These are phyloP conservation scores for Aethionema arabicum DNA, from an alignment of 345 rosid species.

Conservation along the genomic window DNA sequence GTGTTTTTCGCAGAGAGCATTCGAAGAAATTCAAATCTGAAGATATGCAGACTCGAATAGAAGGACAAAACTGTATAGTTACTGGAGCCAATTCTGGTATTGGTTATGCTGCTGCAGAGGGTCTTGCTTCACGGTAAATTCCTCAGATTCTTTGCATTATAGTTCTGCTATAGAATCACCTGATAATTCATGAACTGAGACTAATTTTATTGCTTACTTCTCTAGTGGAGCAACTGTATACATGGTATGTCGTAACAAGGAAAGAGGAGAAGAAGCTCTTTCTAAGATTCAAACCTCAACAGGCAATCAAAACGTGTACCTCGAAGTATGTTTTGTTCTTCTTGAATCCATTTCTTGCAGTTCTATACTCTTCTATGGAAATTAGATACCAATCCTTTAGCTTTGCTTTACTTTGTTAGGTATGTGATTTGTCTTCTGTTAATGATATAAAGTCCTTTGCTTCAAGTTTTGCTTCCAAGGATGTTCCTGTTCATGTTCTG, in stretches of 20 bases:
- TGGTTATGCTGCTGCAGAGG: slow-evolving; percentile 89
- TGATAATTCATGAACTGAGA: not conserved
- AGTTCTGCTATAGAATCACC: not conserved
- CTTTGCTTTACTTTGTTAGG: slow-evolving; percentile 46
- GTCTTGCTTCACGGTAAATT: slow-evolving; percentile 84
- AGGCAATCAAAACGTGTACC: slow-evolving; percentile 70
- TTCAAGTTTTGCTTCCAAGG: slow-evolving; percentile 68
- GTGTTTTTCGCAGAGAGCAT: slow-evolving; percentile 50
- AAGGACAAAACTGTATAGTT: slow-evolving; percentile 81
- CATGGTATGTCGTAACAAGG: slow-evolving; percentile 84
- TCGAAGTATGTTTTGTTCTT: slow-evolving; percentile 54
- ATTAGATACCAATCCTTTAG: not conserved
- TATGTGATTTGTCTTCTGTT: slow-evolving; percentile 84
- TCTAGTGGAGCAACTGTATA: slow-evolving; percentile 81
- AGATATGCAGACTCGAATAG: slow-evolving; percentile 57
- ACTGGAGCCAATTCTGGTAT: slow-evolving; percentile 95
- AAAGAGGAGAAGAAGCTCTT: slow-evolving; percentile 79
- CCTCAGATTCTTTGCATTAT: slow-evolving; percentile 10
- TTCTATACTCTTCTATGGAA: slow-evolving; percentile 19
- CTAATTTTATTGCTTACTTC: slow-evolving; percentile 2
- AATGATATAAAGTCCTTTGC: slow-evolving; percentile 75
- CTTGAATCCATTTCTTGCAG: not conserved
- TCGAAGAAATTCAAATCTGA: slow-evolving; percentile 67
- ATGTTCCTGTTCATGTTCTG: slow-evolving; percentile 76
- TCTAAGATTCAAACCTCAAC: slow-evolving; percentile 67